These are phyloP conservation scores for Colletotrichum neosansevieriae DNA, from an alignment of 2,329 filamentous ascomycete genomes.

Conservation along the genomic window DNA sequence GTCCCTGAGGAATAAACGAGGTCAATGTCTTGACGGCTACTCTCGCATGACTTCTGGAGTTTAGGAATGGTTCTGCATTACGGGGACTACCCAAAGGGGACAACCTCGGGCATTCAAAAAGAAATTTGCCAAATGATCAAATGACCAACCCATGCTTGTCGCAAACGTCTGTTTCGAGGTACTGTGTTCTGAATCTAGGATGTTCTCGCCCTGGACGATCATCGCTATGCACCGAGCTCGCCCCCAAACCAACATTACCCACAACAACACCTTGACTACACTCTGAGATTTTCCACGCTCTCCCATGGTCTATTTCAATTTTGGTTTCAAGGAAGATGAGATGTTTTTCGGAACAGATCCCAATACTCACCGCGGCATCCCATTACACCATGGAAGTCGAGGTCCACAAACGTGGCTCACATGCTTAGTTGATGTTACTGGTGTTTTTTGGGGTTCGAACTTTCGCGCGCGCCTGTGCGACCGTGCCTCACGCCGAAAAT, in stretches of 20 bases:
- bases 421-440: constrained; percentile 48
- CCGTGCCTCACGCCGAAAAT: no score
- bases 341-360: constrained; percentile 49
- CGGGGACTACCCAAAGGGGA: constrained; percentile 33
- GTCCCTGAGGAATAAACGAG: constrained; percentile 90
- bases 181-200: constrained; percentile 8
- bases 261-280: constrained; percentile 71
- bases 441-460: no score
- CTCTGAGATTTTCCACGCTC: constrained; percentile 79
- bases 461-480: no score
- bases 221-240: no score
- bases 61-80: constrained; percentile 58
- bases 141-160: constrained; percentile 38
- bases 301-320: constrained; percentile 83
- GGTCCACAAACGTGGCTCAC: constrained; percentile 80
- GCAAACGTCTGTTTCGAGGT: constrained; percentile 4
- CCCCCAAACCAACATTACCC: no score
- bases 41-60: constrained; percentile 64
- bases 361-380: constrained; percentile 78
- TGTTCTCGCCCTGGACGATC: no score
- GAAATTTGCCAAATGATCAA: constrained; percentile 45
- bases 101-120: constrained; percentile 46
- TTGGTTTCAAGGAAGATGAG: constrained; percentile 84
- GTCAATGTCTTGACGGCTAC: constrained; percentile 48
- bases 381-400: constrained; percentile 67